Evolutionary conservation across 2,329 filamentous ascomycete species (phyloP).

Genomic region (Fusarium fracticaudum): DNA sequence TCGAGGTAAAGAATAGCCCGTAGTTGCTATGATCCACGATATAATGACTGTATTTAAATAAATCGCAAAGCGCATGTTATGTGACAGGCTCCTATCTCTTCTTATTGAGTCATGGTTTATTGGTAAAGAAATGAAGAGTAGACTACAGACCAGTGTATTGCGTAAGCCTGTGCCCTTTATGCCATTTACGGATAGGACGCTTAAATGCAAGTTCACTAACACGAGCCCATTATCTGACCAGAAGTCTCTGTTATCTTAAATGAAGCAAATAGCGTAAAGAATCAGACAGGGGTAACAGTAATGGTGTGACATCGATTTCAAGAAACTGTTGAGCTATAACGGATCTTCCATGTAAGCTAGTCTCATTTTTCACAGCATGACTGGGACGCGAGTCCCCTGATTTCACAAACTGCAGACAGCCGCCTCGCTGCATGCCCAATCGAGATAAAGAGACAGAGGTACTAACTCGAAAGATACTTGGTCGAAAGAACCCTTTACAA

Average conservation of each 20-base stretch:
- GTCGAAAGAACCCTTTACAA: neutral
- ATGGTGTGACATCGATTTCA: neutral
- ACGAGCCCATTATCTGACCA: neutral
- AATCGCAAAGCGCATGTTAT: neutral
- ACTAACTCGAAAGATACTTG: too few species aligned
- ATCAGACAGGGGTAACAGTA: neutral
- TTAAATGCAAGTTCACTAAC: neutral
- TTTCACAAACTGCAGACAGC: neutral
- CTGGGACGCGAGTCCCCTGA: neutral
- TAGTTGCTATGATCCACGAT: neutral
- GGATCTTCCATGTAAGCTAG: accelerated
- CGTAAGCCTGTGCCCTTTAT: neutral
- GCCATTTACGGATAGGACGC: neutral
- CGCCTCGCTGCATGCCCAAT: neutral
- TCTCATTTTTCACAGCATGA: neutral
- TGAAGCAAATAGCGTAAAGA: neutral
- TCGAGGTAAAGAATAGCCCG: neutral
- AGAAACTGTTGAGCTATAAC: neutral
- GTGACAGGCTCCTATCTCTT: neutral
- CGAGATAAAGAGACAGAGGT: neutral
- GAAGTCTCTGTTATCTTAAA: neutral
- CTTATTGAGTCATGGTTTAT: too few species aligned
- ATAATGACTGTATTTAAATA: neutral
- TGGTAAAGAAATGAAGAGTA: neutral
- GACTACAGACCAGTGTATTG: neutral